Percentiles rank a stretch among this genome's conserved stretches.
Evolutionary conservation across 768 basidiomycete species (phyloP).

Genomic region (Leccinum rimulosum): DNA sequence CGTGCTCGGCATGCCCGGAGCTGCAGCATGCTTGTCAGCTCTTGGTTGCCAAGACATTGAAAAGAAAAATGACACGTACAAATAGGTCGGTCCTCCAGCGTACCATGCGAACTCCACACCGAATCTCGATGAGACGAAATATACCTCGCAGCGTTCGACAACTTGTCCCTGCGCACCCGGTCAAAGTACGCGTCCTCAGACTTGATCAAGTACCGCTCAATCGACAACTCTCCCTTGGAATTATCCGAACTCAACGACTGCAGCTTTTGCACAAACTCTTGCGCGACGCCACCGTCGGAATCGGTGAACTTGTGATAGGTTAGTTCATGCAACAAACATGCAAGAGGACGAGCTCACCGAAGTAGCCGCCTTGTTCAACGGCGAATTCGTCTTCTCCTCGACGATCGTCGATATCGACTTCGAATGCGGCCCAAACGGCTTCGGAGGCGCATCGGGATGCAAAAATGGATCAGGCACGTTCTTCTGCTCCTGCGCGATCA

Average conservation of each 20-base stretch:
- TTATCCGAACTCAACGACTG: conserved; percentile 78
- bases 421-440: conserved; percentile 80
- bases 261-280: conserved; percentile 84
- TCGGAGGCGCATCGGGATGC: conserved; percentile 54
- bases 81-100: conserved; percentile 57
- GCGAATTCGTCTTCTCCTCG: conserved; percentile 87
- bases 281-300: conserved; percentile 87
- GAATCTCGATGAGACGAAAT: conserved; percentile 80
- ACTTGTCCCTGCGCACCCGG: conserved; percentile 83
- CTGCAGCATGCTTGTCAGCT: conserved; percentile 18
- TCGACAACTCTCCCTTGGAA: conserved; percentile 87
- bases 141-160: conserved; percentile 77
- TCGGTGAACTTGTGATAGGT: conserved; percentile 72
- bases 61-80: conserved; percentile 50
- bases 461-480: conserved; percentile 86
- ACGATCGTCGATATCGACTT: conserved; percentile 89
- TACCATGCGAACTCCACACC: conserved; percentile 67
- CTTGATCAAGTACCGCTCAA: conserved; percentile 87
- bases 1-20: conserved; percentile 46
- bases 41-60: conserved; percentile 10
- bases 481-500: conserved; percentile 77
- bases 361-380: conserved; percentile 90
- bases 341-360: conserved; percentile 48
- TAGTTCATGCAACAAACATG: background rate
- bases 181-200: conserved; percentile 94